Percentiles rank a stretch among this genome's conserved stretches.
Conservation (phyloP, 192 early-diverging fungal genomes). For the Coemansia sp. region DNA sequence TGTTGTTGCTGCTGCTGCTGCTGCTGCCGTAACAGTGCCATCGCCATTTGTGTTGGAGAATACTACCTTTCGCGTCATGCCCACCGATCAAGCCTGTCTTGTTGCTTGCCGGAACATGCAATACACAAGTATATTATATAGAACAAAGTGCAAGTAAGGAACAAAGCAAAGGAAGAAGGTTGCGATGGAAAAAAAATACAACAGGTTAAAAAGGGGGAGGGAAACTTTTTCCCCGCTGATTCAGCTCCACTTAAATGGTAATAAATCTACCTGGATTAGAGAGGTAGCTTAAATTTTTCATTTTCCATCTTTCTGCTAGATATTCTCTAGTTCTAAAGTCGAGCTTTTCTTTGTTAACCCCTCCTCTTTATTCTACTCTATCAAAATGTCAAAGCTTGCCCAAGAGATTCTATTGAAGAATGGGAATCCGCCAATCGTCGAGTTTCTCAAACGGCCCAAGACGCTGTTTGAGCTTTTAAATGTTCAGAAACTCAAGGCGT, state of each 20-base stretch:
- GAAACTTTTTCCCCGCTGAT: background rate
- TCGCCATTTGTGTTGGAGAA: slow-evolving; percentile 5
- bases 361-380: background rate
- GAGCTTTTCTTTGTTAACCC: background rate
- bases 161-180: background rate
- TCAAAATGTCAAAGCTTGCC: slow-evolving; percentile 35
- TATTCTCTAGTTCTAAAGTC: background rate
- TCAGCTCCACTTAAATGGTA: background rate
- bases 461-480: slow-evolving; percentile 48
- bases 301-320: background rate
- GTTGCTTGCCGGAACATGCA: background rate
- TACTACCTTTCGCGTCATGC: slow-evolving; percentile 10
- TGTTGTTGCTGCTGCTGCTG: background rate
- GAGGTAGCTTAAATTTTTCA: background rate
- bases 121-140: background rate
- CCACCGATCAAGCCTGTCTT: background rate
- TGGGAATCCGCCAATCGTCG: slow-evolving; percentile 20
- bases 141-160: background rate
- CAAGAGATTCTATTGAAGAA: slow-evolving; percentile 28
- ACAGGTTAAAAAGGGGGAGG: background rate
- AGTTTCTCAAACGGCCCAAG: slow-evolving; percentile 31
- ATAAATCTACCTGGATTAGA: background rate
- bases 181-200: background rate
- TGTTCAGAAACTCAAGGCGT: slow-evolving; percentile 32
- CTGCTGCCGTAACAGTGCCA: background rate